Conservation (phyloP, 106 monocot genomes). For the Allium sativum region DNA sequence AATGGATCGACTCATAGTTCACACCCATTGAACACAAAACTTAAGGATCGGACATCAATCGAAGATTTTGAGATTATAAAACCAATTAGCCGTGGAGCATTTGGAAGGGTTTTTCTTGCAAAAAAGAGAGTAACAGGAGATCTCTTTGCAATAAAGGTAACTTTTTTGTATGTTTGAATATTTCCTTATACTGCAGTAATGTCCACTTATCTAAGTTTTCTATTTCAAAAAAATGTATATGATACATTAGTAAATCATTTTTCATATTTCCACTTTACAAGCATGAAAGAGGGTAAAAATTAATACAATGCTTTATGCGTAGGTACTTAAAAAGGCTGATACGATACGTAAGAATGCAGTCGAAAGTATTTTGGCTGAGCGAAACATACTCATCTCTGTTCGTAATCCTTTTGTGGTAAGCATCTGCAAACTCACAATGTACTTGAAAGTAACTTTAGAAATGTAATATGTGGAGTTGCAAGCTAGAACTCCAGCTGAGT, state of each 20-base stretch:
- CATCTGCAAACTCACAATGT: not conserved
- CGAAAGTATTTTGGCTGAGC: constrained; percentile 96
- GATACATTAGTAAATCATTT: too few relatives aligned
- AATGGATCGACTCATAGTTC: constrained; percentile 26
- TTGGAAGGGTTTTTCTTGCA: constrained; percentile 98
- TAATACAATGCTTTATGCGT: not conserved
- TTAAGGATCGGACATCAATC: constrained; percentile 89
- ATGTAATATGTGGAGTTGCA: too few relatives aligned
- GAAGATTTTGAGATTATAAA: constrained; percentile 99
- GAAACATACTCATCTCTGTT: constrained; percentile 90
- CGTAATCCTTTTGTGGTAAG: constrained; percentile 98
- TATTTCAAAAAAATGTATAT: too few relatives aligned
- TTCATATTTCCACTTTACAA: too few relatives aligned
- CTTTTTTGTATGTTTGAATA: not conserved
- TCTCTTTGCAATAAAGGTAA: constrained; percentile 96
- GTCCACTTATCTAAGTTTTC: too few relatives aligned
- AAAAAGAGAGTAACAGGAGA: constrained; percentile 96
- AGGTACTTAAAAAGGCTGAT: constrained; percentile 97
- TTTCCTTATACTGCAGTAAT: too few relatives aligned
- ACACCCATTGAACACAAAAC: constrained; percentile 35
- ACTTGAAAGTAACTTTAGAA: too few relatives aligned
- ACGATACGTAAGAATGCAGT: constrained; percentile 99
- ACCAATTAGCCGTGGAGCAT: constrained; percentile 96
- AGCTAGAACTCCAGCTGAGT: too few relatives aligned
- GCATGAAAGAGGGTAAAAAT: too few relatives aligned